phyloP scores from a whole-genome alignment of 2,329 filamentous ascomycete genomes.

The Ophiocordyceps polyrhachis-furcata region DNA sequence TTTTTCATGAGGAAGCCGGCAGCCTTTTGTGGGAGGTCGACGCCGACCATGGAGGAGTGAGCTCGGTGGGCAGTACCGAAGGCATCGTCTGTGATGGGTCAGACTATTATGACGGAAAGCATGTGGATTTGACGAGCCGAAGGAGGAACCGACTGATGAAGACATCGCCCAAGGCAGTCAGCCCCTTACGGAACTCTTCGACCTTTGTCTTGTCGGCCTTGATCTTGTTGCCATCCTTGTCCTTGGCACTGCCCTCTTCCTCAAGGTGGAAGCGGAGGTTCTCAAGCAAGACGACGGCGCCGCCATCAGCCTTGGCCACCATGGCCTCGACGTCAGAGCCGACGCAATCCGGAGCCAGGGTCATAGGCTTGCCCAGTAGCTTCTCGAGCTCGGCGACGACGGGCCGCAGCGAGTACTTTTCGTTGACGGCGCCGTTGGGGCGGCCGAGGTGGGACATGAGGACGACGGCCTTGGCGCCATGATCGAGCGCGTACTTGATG shows the following conservation, averaged over 20 bases:
- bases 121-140: neutral
- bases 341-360: slow-evolving; percentile 79
- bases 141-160: slow-evolving; percentile 61
- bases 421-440: slow-evolving; percentile 73
- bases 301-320: slow-evolving; percentile 64
- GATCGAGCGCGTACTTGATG: slow-evolving; percentile 82
- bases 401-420: slow-evolving; percentile 89
- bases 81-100: slow-evolving; percentile 54
- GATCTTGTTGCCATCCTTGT: slow-evolving; percentile 85
- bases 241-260: slow-evolving; percentile 93
- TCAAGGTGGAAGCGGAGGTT: slow-evolving; percentile 97
- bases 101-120: slow-evolving; percentile 2
- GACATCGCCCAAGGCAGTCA: slow-evolving; percentile 87
- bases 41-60: slow-evolving; percentile 97
- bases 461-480: slow-evolving; percentile 81
- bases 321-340: slow-evolving; percentile 78
- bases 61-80: slow-evolving; percentile 97
- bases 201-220: slow-evolving; percentile 94
- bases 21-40: slow-evolving; percentile 89
- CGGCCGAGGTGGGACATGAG: slow-evolving; percentile 98
- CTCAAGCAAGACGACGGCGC: slow-evolving; percentile 80
- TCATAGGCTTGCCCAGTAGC: slow-evolving; percentile 66
- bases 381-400: slow-evolving; percentile 85
- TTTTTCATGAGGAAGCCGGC: slow-evolving; percentile 99
- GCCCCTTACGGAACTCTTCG: slow-evolving; percentile 79